These are phyloP conservation scores for Flaveria floridana DNA, from an alignment of 140 eudicot species.

Conservation along the genomic window DNA sequence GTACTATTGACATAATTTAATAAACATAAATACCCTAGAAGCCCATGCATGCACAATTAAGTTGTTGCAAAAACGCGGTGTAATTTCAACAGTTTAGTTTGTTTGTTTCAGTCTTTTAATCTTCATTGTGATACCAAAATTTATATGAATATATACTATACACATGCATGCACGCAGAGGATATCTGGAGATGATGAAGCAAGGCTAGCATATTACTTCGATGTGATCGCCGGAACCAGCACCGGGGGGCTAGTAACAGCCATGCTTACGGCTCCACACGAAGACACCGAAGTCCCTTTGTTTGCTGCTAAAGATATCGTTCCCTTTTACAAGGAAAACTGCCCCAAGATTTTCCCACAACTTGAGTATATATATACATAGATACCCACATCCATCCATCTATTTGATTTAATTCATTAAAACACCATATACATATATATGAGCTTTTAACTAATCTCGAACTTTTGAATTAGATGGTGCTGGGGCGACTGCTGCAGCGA, in stretches of 20 bases:
- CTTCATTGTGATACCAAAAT: no score
- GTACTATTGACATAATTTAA: no score
- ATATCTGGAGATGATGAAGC: slow-evolving; percentile 46
- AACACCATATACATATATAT: background rate
- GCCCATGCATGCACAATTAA: no score
- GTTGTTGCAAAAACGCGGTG: no score
- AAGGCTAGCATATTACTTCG: slow-evolving; percentile 63
- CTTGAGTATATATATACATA: slow-evolving; percentile 27
- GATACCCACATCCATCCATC: background rate
- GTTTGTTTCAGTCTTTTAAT: no score
- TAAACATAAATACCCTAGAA: no score
- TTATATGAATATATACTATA: no score
- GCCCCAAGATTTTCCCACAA: slow-evolving; percentile 58
- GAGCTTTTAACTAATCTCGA: no score
- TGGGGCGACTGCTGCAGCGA: no score
- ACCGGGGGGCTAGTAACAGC: slow-evolving; percentile 58
- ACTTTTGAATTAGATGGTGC: no score
- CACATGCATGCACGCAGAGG: slow-evolving; percentile 29
- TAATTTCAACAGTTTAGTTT: no score
- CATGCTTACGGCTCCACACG: slow-evolving; percentile 56
- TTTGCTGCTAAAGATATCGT: slow-evolving; percentile 49
- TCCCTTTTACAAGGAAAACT: slow-evolving; percentile 40
- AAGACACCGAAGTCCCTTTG: slow-evolving; percentile 40
- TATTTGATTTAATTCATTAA: background rate
- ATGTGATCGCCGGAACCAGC: slow-evolving; percentile 65